Conservation (phyloP, 2,329 filamentous ascomycete genomes). For the Aspergillus sp. region DNA sequence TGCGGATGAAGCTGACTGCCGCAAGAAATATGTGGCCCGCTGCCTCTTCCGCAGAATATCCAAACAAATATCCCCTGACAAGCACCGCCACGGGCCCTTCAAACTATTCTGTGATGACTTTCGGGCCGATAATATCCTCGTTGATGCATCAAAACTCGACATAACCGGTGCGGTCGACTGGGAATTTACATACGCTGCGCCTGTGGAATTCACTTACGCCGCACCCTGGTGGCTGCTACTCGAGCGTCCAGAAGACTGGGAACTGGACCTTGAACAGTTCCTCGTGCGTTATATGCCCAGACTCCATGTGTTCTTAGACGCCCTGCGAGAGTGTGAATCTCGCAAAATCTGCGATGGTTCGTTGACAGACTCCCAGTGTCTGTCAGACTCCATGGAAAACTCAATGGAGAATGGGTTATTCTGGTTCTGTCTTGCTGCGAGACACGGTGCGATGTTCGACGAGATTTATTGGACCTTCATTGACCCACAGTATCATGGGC, state of each 20-base stretch:
- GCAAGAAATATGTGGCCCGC: constrained; percentile 1
- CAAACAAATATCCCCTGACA: not conserved
- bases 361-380: constrained; percentile 11
- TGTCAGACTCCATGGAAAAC: constrained; percentile 17
- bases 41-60: constrained; percentile 1
- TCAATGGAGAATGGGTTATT: constrained; percentile 20
- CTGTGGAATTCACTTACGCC: constrained; percentile 11
- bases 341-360: constrained; percentile 10
- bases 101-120: constrained; percentile 18
- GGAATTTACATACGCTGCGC: constrained; percentile 18
- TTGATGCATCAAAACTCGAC: constrained; percentile 4
- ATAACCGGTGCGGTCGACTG: constrained; percentile 15
- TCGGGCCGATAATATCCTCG: constrained; percentile 13
- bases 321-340: constrained; percentile 16
- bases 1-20: not conserved
- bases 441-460: constrained; percentile 21
- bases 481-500: constrained; percentile 17
- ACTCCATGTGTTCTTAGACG: constrained; percentile 18
- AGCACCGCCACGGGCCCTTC: constrained; percentile 15
- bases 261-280: constrained; percentile 17
- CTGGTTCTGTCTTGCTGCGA: constrained; percentile 20
- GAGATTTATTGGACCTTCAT: constrained; percentile 24
- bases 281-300: constrained; percentile 15
- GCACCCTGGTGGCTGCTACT: constrained; percentile 19
- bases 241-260: constrained; percentile 17